Percentiles rank a stretch among this genome's conserved stretches.
Evolutionary conservation across 2,329 filamentous ascomycete species (phyloP).

Genomic region (Cladobotryum mycophilum): DNA sequence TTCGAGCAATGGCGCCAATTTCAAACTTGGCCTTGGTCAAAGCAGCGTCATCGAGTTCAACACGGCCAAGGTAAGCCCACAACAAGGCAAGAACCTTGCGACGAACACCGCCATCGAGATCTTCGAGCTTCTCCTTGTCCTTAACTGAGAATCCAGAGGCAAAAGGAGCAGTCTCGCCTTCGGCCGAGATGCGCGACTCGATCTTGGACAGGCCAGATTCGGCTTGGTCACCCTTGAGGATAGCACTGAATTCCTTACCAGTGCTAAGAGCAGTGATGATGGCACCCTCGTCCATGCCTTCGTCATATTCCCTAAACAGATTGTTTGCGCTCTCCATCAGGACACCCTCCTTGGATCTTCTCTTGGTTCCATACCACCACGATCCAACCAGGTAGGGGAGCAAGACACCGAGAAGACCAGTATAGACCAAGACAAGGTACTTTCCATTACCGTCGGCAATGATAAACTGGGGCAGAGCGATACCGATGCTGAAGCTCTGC

Average conservation of each 20-base stretch:
- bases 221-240: slow-evolving; percentile 70
- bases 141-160: slow-evolving; percentile 59
- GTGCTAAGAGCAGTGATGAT: slow-evolving; percentile 76
- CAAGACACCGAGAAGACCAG: slow-evolving; percentile 77
- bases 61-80: slow-evolving; percentile 89
- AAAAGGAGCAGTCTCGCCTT: slow-evolving; percentile 45
- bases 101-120: slow-evolving; percentile 71
- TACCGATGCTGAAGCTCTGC: slow-evolving; percentile 96
- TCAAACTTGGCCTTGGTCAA: slow-evolving; percentile 85
- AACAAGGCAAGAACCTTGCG: slow-evolving; percentile 84
- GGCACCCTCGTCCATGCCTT: slow-evolving; percentile 72
- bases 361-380: slow-evolving; percentile 98
- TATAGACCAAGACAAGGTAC: slow-evolving; percentile 88
- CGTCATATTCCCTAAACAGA: slow-evolving; percentile 88
- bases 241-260: slow-evolving; percentile 76
- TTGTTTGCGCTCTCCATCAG: slow-evolving; percentile 90
- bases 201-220: slow-evolving; percentile 77
- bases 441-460: slow-evolving; percentile 91
- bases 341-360: slow-evolving; percentile 87
- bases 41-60: slow-evolving; percentile 72
- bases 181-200: slow-evolving; percentile 70
- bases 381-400: slow-evolving; percentile 89
- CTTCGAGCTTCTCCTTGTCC: slow-evolving; percentile 70
- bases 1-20: slow-evolving; percentile 78
- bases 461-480: slow-evolving; percentile 88